Percentiles rank a stretch among this genome's conserved stretches.
phyloP scores from a whole-genome alignment of 495 filamentous ascomycete species.

The Aspergillus bridgeri region DNA sequence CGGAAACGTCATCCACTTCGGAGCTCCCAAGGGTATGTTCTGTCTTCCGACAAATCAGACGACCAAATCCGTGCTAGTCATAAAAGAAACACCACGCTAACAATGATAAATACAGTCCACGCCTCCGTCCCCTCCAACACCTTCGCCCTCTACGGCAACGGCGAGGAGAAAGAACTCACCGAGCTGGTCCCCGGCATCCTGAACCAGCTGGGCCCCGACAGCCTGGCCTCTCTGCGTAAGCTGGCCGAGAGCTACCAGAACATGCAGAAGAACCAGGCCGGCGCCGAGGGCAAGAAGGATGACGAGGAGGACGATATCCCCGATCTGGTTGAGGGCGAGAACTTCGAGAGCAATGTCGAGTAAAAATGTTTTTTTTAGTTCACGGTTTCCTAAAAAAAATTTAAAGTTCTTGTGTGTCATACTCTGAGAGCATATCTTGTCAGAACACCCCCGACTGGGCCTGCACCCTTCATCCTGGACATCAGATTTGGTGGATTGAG shows the following conservation, averaged over 20 bases:
- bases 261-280: conserved; percentile 91
- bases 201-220: conserved; percentile 98
- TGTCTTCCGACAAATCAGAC: not conserved
- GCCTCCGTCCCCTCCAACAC: conserved; percentile 94
- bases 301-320: conserved; percentile 86
- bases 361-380: conserved; percentile 50
- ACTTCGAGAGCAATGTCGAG: conserved; percentile 95
- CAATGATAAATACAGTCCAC: conserved; percentile 63
- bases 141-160: conserved; percentile 98
- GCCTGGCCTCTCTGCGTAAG: conserved; percentile 95
- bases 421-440: no score
- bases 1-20: conserved; percentile 99
- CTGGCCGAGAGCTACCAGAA: conserved; percentile 99
- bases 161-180: conserved; percentile 99
- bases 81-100: not conserved
- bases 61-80: conserved; percentile 1
- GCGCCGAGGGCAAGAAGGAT: conserved; percentile 64
- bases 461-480: no score
- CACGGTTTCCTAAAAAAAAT: conserved; percentile 6
- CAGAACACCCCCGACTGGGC: no score
- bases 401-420: conserved; percentile 1
- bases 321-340: conserved; percentile 91
- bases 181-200: conserved; percentile 99
- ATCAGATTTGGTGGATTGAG: no score
- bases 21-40: conserved; percentile 84